These are phyloP conservation scores for Phylloporus sp. DNA, from an alignment of 768 basidiomycete genomes.

Conservation along the genomic window DNA sequence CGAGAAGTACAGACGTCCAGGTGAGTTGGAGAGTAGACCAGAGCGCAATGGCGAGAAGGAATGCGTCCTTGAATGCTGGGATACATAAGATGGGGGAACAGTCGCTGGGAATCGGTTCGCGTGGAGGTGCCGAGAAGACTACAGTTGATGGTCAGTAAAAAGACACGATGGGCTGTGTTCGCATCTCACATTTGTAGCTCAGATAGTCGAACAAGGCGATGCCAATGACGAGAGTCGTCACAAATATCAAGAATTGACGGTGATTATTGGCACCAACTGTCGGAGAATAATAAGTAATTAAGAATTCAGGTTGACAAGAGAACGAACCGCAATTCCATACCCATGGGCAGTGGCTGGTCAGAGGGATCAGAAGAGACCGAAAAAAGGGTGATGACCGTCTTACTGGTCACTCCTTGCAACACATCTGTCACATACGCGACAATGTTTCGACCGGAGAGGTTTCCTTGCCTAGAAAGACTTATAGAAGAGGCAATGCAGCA, in stretches of 20 bases:
- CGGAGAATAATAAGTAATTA: constrained; percentile 5
- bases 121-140: constrained; percentile 51
- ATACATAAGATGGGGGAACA: constrained; percentile 50
- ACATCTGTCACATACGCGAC: constrained; percentile 86
- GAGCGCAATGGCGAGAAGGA: constrained; percentile 72
- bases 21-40: constrained; percentile 95
- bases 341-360: constrained; percentile 90
- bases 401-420: constrained; percentile 91
- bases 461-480: constrained; percentile 59
- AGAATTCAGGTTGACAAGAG: not conserved
- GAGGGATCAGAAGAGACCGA: constrained; percentile 1
- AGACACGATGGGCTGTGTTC: not conserved
- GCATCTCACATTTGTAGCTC: constrained; percentile 67
- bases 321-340: constrained; percentile 93
- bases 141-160: not conserved
- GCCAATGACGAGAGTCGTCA: constrained; percentile 77
- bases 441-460: constrained; percentile 92
- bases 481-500: not conserved
- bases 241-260: constrained; percentile 93
- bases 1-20: constrained; percentile 88
- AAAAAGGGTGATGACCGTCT: constrained; percentile 27
- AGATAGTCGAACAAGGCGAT: constrained; percentile 81
- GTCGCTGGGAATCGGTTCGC: constrained; percentile 7
- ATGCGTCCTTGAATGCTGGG: constrained; percentile 67
- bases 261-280: constrained; percentile 90